phyloP scores from a whole-genome alignment of 75 land plant species.

The Picea glauca region DNA sequence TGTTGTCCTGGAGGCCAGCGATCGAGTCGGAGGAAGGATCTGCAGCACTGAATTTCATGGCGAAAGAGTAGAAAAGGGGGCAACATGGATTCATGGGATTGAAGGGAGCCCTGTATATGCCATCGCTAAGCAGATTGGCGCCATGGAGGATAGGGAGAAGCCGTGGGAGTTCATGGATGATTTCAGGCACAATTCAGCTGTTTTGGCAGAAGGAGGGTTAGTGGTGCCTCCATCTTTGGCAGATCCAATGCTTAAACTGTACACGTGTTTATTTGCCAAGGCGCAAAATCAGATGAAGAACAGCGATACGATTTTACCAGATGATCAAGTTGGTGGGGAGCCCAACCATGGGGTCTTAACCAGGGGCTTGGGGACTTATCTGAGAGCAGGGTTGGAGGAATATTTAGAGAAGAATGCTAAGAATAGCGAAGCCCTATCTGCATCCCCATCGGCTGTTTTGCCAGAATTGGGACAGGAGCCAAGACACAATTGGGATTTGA shows the following conservation, averaged over 20 bases:
- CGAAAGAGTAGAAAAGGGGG: slow-evolving; percentile 22
- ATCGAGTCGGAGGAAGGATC: slow-evolving; percentile 25
- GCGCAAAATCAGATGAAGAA: not conserved
- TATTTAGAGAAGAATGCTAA: not conserved
- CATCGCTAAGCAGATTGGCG: slow-evolving; percentile 19
- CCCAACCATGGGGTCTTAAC: not conserved
- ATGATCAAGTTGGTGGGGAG: not conserved
- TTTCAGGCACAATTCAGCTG: not conserved
- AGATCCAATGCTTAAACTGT: slow-evolving; percentile 9
- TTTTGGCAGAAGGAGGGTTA: slow-evolving; percentile 18
- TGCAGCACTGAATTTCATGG: slow-evolving; percentile 12
- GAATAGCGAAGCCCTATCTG: not conserved
- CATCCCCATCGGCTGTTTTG: not conserved
- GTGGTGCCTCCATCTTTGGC: slow-evolving; percentile 12
- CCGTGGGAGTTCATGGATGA: slow-evolving; percentile 21
- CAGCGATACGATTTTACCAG: not conserved
- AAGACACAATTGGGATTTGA: slow-evolving; percentile 13
- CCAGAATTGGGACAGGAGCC: not conserved
- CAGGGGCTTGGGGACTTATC: not conserved
- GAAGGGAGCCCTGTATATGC: slow-evolving; percentile 26
- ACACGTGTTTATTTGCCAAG: slow-evolving; percentile 8
- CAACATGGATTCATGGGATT: slow-evolving; percentile 41
- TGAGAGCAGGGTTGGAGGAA: slow-evolving; percentile 8
- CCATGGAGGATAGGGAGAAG: slow-evolving; percentile 12
- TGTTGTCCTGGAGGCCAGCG: slow-evolving; percentile 24